Evolutionary conservation across 306 rosid genomes (phyloP), one percentile per base, ranked within the genome.

Genomic region (Parietaria judaica): DNA sequence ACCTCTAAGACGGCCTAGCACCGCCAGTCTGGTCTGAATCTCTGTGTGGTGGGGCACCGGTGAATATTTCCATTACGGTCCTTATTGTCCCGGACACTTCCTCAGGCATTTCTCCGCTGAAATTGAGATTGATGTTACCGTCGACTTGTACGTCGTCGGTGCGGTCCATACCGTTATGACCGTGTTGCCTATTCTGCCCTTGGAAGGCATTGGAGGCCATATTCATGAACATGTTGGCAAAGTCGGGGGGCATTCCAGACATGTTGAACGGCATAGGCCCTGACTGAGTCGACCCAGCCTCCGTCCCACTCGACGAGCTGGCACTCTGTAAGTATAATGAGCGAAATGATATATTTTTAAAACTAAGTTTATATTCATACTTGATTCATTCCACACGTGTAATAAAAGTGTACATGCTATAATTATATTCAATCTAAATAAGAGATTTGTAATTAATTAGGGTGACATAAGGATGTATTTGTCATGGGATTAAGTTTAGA

Each of bases 161-260:
- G 39, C 68, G 54, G 66, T 49, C n/a, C 41, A 65, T 75, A 44
- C 72, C 82, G 61, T 66, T 81, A 51, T 72, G 77, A 47, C 71
- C 9, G 65, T 72, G 83, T 48, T 63, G 79, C 69, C 81, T 14
- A 60, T 73, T 77, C 51, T 79, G 78, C 54, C 84, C 84, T 58
- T 61, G 86, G 60, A 56, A 45, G 5, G 76, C 62, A 72, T 74
- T 78, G 3, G 77, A 47, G 14, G 95, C 78, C 47, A 86, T 78
- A 79, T 80, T 84, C 86, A 64, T 88, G 46, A 92, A 79, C 81
- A 88, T 75, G 72, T 74, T 70, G 5, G 92, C 83, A 31, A 91
- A 46, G 58, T 77, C 74, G 3, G 73, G 44, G 50, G 84, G 77
- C 17, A 73, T 63, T 6, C 70, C 54, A 14, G 54, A 51, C 46